Base-by-base conservation (phyloP, 805 yeast genomes). In the Pichia ethanolica region DNA sequence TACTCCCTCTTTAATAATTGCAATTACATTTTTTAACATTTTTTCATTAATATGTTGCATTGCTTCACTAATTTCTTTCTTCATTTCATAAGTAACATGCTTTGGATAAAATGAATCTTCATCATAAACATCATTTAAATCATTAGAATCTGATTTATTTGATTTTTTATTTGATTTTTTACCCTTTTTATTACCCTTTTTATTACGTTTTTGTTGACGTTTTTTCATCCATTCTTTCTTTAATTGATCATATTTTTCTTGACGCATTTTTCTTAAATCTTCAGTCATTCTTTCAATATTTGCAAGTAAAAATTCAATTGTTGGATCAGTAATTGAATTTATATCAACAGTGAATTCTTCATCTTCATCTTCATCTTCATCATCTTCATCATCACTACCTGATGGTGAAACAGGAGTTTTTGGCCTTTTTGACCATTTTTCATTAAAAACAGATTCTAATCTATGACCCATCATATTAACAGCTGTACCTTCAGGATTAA, bases 401-500 rank as follows among this genome's bases (percentile, higher is more conserved):
- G 75, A 70, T 28, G 64, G 53, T 20, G 65, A 70, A 35, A 75
- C 78, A 32, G 82, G 83, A 20, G 86, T 80, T 26, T 77, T 74
- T 20, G 97, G 96, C 65, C 83, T 81, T 56, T 88, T 89, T 27
- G 80, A 77, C 97, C 98, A 91, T 65, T 82, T 83, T 60, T 86
- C 82, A 59, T 89, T 86, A 62, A 91, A 93, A 3, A 86, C 78
- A 30, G 82, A 83, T 67, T 93, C 97, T 49, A 93, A 72, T 58
- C 89, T 77, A 65, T 88, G 96, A 20, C 98, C 99, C 95, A 93
- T 86, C 77, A 80, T 78, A 66, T 90, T 89, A 36, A 93, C 99
- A 44, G 95, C 95, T 5, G 96, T 83, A n/a, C 97, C 96, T 59
- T 86, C 96, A 2, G 99, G 98, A 67, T 93, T 93, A 71, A 91